Evolutionary conservation across 305 asterid genomes (phyloP).

Genomic region (Nicotiana rustica): DNA sequence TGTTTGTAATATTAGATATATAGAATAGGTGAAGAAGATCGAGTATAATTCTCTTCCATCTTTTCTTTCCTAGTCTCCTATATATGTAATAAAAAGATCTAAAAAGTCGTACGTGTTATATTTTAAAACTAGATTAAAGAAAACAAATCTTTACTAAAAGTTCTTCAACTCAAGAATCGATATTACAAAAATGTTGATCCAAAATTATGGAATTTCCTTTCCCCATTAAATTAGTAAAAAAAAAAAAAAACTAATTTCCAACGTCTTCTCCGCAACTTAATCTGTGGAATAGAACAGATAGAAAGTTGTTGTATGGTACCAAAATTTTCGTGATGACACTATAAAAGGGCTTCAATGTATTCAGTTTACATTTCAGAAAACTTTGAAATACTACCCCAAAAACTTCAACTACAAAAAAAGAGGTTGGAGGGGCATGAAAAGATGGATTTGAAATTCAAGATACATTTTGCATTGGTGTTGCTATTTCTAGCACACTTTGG

Average conservation of each 20-base stretch:
- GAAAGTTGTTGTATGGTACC: slow-evolving; percentile 4
- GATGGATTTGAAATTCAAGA: slow-evolving; percentile 17
- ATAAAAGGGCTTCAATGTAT: slow-evolving; percentile 3
- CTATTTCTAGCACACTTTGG: slow-evolving; percentile 9
- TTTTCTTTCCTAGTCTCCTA: too few relatives aligned
- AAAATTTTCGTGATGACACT: neutral
- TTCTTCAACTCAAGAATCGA: too few relatives aligned
- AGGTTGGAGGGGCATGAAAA: neutral
- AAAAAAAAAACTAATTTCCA: neutral
- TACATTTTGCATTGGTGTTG: neutral
- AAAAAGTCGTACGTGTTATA: too few relatives aligned
- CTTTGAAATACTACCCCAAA: neutral
- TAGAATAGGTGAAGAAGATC: too few relatives aligned
- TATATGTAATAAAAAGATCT: too few relatives aligned
- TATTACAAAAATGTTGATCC: too few relatives aligned
- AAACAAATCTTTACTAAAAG: too few relatives aligned
- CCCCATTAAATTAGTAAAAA: too few relatives aligned
- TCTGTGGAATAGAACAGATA: neutral
- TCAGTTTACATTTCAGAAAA: neutral
- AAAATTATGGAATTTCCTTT: too few relatives aligned
- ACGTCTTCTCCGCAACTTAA: slow-evolving; percentile 1
- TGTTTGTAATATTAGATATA: too few relatives aligned
- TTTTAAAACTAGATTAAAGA: too few relatives aligned
- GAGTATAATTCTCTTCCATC: too few relatives aligned
- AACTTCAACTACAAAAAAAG: neutral